These are phyloP conservation scores for Sanguinoderma infundibulare DNA, from an alignment of 1,284 basidiomycete genomes.

Conservation along the genomic window DNA sequence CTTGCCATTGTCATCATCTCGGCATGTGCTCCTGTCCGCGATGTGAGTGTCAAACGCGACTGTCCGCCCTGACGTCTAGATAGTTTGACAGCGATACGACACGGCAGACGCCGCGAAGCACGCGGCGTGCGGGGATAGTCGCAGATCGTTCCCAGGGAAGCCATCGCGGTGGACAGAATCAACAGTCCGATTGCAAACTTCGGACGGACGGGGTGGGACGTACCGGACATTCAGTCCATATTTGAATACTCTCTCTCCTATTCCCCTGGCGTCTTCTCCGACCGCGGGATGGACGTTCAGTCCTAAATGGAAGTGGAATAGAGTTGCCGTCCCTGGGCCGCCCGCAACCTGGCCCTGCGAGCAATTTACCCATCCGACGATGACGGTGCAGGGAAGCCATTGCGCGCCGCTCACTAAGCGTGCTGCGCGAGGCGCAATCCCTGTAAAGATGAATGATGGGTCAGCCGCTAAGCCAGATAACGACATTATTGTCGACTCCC, in stretches of 20 bases:
- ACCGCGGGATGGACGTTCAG: not conserved
- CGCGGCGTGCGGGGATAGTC: not conserved
- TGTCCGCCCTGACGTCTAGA: too few species aligned
- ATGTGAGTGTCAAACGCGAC: not conserved
- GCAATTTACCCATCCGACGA: too few species aligned
- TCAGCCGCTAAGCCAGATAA: not conserved
- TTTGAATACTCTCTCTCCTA: not conserved
- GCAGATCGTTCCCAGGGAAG: not conserved
- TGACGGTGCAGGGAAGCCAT: conserved; percentile 20
- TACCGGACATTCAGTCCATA: not conserved
- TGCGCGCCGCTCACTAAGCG: conserved; percentile 18
- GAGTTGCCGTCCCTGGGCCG: too few species aligned
- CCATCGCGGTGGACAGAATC: not conserved
- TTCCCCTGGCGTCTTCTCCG: not conserved
- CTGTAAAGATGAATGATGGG: not conserved
- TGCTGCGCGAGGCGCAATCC: conserved; percentile 11
- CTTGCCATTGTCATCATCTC: not conserved
- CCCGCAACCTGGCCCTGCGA: too few species aligned
- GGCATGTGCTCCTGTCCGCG: not conserved
- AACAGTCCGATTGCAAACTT: not conserved
- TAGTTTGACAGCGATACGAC: not conserved
- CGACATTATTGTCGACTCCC: not conserved
- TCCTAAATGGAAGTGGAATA: not conserved
- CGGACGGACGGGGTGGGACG: not conserved
- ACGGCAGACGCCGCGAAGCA: not conserved